Base-by-base conservation (phyloP, 129 eudicot species). In the Oenanthe sinensis region DNA sequence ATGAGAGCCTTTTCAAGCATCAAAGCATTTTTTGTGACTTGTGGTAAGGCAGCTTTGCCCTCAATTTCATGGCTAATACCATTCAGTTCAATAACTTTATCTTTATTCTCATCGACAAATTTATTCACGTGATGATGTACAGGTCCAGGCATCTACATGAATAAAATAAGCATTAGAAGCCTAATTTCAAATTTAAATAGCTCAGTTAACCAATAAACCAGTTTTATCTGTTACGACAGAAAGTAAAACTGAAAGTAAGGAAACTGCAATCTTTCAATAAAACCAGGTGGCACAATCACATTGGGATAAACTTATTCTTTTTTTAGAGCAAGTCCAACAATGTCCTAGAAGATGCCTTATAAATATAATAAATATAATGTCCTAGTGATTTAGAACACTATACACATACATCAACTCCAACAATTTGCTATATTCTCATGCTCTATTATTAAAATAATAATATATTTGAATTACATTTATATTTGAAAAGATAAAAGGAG, bases 61-160 rank as follows among this genome's bases (percentile, higher is more conserved):
- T 49, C 68, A 67, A 50, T 20, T 42, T 71, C 81, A 49, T 76
- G 75, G 85, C 78, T 77, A 46, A 75, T 77, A 50, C 82, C 69
- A 74, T 74, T 85, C 37, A 79, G 54, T 76, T 85, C 88, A 77
- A 49, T 77, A 78, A 70, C 71, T 33, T n/a, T 49, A 81, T 73
- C 77, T 73, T 82, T 75, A 49, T 70, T 82, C 22, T 45, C 85
- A 43, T 55, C 80, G 63, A 30, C 82, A 28, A 79, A 76, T 48
- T 71, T 78, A 74, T 86, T 83, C 63, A 47, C 76, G 42, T 77
- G 75, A 60, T 77, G 75, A 71, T 70, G 79, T 70, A 71, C 77
- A 69, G 58, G 73, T 54, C 63, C 86, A 72, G 85, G 82, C 52
- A 74, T 76, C 91, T 92, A 75, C 77, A 86, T 49, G 74, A 79